phyloP scores from a whole-genome alignment of 2,329 filamentous ascomycete species.

The Fusarium euwallaceae region DNA sequence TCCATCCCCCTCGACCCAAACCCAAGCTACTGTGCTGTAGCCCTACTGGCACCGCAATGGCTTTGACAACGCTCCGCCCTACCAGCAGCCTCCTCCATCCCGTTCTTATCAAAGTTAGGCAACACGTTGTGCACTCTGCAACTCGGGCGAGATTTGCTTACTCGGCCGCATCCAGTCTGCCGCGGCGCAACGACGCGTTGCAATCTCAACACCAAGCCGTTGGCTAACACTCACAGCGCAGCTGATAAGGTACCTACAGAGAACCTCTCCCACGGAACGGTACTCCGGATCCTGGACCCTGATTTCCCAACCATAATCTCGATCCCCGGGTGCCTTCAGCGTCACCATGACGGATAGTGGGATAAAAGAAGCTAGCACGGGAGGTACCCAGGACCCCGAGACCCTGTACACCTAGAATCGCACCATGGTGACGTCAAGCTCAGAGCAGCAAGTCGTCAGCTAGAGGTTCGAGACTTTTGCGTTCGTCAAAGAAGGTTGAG shows the following conservation, averaged over 20 bases:
- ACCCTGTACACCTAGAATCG: slow-evolving; percentile 34
- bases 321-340: slow-evolving; percentile 42
- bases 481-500: slow-evolving; percentile 7
- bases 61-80: background rate
- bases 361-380: slow-evolving; percentile 24
- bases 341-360: slow-evolving; percentile 45
- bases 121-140: background rate
- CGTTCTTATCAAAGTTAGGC: background rate
- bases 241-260: background rate
- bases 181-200: slow-evolving; percentile 9
- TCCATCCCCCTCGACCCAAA: background rate
- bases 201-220: slow-evolving; percentile 5
- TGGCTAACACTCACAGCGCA: background rate
- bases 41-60: background rate
- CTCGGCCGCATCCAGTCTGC: slow-evolving; percentile 27
- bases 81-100: background rate
- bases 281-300: slow-evolving; percentile 46
- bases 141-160: slow-evolving; percentile 11
- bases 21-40: background rate
- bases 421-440: slow-evolving; percentile 48
- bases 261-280: slow-evolving; percentile 29
- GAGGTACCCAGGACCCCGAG: slow-evolving; percentile 36
- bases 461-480: slow-evolving; percentile 23
- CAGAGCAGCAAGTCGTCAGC: slow-evolving; percentile 27
- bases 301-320: slow-evolving; percentile 50